Conservation (phyloP, 345 rosid genomes). For the Gossypium ekmanianum region DNA sequence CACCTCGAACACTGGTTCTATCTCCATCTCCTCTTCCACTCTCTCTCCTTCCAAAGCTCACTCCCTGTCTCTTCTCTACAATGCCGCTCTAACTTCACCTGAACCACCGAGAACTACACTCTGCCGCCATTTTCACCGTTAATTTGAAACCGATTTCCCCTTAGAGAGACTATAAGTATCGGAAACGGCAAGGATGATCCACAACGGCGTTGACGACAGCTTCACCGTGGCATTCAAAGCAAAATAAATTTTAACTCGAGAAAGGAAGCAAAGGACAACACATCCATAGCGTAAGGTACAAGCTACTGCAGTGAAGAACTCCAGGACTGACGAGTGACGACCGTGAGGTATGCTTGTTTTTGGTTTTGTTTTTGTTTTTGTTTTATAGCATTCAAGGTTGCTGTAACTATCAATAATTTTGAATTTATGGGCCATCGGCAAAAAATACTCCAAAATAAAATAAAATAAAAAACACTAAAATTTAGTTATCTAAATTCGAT, state of each 20-base stretch:
- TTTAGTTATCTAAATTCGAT: too few species aligned
- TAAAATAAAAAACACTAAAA: too few species aligned
- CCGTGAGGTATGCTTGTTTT: neutral
- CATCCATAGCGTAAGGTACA: constrained; percentile 20
- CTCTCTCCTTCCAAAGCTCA: constrained; percentile 24
- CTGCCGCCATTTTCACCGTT: neutral
- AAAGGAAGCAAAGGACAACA: constrained; percentile 19
- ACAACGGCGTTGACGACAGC: neutral
- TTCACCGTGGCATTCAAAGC: constrained; percentile 22
- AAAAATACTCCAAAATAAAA: neutral
- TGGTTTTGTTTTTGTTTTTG: constrained; percentile 8
- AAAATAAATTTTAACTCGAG: neutral
- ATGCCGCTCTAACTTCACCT: constrained; percentile 17
- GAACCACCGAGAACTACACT: constrained; percentile 7
- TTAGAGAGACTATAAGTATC: neutral
- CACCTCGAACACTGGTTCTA: constrained; percentile 61
- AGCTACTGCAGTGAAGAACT: constrained; percentile 16
- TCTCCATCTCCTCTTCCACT: constrained; percentile 29
- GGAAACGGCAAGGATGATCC: too few species aligned
- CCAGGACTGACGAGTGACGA: neutral
- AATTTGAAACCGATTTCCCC: neutral
- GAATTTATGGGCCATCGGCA: constrained; percentile 21
- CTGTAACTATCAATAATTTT: constrained; percentile 49
- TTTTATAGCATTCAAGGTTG: constrained; percentile 21
- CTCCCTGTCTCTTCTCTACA: constrained; percentile 19